Percentiles rank a stretch among this genome's conserved stretches.
Conservation (phyloP, 148 eudicot species). For the Amaranthus cruentus region DNA sequence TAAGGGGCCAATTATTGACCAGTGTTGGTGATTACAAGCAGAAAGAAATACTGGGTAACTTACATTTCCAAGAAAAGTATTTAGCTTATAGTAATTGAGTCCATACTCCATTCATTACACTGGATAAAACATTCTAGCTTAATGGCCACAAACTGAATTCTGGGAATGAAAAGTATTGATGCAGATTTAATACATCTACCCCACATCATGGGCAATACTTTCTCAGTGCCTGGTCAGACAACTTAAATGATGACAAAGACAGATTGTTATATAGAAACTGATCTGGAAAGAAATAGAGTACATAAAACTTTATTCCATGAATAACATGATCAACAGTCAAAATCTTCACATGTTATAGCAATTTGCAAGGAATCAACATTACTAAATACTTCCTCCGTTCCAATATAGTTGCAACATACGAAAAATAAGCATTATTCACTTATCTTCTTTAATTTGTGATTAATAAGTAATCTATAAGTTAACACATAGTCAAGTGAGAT, state of each 20-base stretch:
- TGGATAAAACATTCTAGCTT: not conserved
- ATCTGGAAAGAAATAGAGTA: not conserved
- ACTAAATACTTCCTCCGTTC: not conserved
- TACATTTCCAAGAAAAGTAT: constrained; percentile 14
- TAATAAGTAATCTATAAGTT: too few relatives aligned
- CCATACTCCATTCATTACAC: not conserved
- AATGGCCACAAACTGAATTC: not conserved
- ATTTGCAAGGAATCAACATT: not conserved
- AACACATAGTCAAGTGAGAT: too few relatives aligned
- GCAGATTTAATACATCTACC: not conserved
- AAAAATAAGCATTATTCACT: too few relatives aligned
- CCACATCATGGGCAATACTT: constrained; percentile 18
- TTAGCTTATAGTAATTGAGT: constrained; percentile 2
- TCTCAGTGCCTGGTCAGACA: constrained; percentile 18
- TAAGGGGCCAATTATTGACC: constrained; percentile 8
- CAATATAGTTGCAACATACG: too few relatives aligned
- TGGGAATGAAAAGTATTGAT: not conserved
- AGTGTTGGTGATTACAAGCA: constrained; percentile 11
- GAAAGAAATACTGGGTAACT: constrained; percentile 8
- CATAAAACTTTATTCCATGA: constrained; percentile 13
- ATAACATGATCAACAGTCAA: constrained; percentile 11
- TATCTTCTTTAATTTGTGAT: too few relatives aligned
- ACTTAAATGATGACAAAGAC: constrained; percentile 14
- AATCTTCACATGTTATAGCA: constrained; percentile 9
- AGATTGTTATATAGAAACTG: not conserved